Evolutionary conservation across 495 filamentous ascomycete species (phyloP).

Genomic region (Talaromyces adpressus): DNA sequence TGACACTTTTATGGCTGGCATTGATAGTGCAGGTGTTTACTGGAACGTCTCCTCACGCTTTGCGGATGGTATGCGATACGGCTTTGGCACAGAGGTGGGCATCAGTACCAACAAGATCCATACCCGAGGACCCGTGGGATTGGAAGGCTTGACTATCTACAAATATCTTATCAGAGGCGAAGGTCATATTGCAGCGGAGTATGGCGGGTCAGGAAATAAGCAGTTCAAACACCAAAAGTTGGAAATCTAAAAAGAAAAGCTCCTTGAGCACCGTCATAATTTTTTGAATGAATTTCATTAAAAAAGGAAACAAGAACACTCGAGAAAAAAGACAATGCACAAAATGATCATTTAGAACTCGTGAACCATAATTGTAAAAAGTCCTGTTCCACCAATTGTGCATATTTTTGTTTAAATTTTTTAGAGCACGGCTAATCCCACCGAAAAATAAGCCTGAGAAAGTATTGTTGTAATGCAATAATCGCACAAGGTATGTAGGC

Average conservation of each 20-base stretch:
- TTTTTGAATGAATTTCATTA: conserved; percentile 2
- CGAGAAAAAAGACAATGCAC: conserved; percentile 5
- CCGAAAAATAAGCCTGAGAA: neutral
- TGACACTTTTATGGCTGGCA: conserved; percentile 68
- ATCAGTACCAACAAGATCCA: conserved; percentile 99
- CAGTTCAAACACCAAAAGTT: conserved; percentile 63
- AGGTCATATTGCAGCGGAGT: conserved; percentile 69
- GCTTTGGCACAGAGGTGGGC: conserved; percentile 95
- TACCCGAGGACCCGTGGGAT: conserved; percentile 82
- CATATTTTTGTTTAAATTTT: conserved; percentile 3
- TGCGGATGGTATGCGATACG: conserved; percentile 93
- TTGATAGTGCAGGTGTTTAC: conserved; percentile 91
- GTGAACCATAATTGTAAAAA: conserved; percentile 1
- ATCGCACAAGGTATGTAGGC: neutral
- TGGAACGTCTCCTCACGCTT: conserved; percentile 95
- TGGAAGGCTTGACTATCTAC: conserved; percentile 94
- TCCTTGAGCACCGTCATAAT: neutral
- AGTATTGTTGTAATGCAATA: neutral
- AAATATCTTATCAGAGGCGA: conserved; percentile 82
- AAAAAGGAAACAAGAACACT: conserved; percentile 1
- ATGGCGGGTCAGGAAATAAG: conserved; percentile 58
- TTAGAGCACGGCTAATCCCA: neutral
- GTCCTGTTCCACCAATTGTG: conserved; percentile 1
- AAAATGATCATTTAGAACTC: conserved; percentile 6
- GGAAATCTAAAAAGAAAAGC: conserved; percentile 14